A percentile compares a stretch with the other conserved stretches of the same genome.
Conservation (phyloP, 306 rosid genomes). For the Quercus mongolica region DNA sequence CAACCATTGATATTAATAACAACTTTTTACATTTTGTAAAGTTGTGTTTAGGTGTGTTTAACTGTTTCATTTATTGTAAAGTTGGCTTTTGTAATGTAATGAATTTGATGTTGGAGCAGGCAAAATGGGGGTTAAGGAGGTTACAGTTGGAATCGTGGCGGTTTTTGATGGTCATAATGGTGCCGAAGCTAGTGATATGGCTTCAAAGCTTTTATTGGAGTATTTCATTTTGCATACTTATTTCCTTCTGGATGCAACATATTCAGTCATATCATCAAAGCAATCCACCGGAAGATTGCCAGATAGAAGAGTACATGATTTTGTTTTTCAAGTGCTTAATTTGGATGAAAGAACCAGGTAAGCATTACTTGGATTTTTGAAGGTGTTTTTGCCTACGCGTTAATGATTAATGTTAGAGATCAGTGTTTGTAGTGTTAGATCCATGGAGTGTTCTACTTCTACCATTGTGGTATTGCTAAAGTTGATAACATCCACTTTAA, state of each 20-base stretch:
- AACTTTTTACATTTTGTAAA: no score
- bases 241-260: constrained; percentile 88
- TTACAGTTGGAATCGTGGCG: constrained; percentile 74
- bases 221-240: constrained; percentile 85
- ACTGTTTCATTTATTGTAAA: neutral
- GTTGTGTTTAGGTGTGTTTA: neutral
- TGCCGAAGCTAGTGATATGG: constrained; percentile 93
- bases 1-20: no score
- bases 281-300: constrained; percentile 37
- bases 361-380: constrained; percentile 45
- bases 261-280: constrained; percentile 45
- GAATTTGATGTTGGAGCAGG: constrained; percentile 44
- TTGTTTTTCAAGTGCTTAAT: constrained; percentile 24
- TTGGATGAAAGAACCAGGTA: constrained; percentile 51
- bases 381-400: constrained; percentile 41
- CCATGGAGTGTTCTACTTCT: neutral
- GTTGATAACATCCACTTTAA: neutral
- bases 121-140: constrained; percentile 63
- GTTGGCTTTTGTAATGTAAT: neutral
- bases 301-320: constrained; percentile 36
- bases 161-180: constrained; percentile 98
- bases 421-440: neutral
- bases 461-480: neutral
- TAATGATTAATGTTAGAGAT: neutral
- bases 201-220: constrained; percentile 81